Conservation (phyloP, 73 alveolate species). For the Paramecium biaurelia region DNA sequence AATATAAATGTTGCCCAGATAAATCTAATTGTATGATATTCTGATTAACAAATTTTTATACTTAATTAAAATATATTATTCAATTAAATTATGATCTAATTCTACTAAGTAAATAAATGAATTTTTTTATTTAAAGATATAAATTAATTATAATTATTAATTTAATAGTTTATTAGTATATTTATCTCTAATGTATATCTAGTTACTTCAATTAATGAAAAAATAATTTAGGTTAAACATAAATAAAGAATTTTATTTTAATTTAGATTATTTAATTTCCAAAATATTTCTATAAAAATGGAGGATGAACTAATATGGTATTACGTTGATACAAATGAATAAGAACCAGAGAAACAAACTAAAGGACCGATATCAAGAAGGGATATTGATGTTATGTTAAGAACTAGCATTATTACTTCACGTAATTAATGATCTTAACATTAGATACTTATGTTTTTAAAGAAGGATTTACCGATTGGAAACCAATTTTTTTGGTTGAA, state of each 20-base stretch:
- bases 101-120: too few species aligned
- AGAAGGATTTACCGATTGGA: constrained; percentile 77
- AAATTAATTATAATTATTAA: too few species aligned
- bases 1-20: not conserved
- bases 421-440: not conserved
- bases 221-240: too few species aligned
- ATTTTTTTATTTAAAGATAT: too few species aligned
- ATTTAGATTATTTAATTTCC: not conserved
- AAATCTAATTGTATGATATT: not conserved
- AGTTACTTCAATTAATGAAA: too few species aligned
- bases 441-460: constrained; percentile 67
- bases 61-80: not conserved
- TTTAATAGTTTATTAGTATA: too few species aligned
- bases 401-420: constrained; percentile 65
- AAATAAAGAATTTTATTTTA: too few species aligned
- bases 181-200: too few species aligned
- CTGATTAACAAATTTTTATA: not conserved
- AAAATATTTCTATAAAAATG: not conserved
- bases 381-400: constrained; percentile 76
- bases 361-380: constrained; percentile 66
- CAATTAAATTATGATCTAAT: too few species aligned
- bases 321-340: not conserved
- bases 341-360: not conserved
- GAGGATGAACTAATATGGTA: not conserved
- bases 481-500: constrained; percentile 57